Evolutionary conservation across 805 yeast genomes (phyloP), one percentile per base, ranked within the genome.

Genomic region (Pichia nanzhaoensis): DNA sequence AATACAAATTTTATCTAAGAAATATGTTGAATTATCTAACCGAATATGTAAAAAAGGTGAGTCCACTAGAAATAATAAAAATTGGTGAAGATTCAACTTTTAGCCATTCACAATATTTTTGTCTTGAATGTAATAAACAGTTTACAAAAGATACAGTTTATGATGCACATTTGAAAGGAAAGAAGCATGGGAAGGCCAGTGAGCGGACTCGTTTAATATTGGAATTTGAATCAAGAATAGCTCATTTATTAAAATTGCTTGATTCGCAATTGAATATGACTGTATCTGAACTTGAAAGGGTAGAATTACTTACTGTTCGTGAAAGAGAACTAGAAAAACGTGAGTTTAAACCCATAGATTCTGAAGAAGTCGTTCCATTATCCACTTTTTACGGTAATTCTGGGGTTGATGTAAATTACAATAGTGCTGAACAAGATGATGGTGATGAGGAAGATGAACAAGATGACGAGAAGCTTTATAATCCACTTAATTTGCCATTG

Each of bases 141-240:
- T 89, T 86, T 58, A 66, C 84, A 13, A 82, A 82, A 42, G 66
- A 66, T 22, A 64, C 88, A 0, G 93, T 85, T 0, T 89, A 69
- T 57, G 63, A 73, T 4, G 80, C 75, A 3, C 97, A 91, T 68
- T 61, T 87, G 21, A 48, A 55, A 1, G 95, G 96, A 1, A 85
- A 84, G 58, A 82, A 81, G 53, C 97, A 91, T 58, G 65, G 70
- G 46, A 82, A 78, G 52, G 77, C 77, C 33, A 57, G 53, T 0
- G 33, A 34, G 14, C 38, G 28, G 9, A 10, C 10, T 24, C 9
- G 28, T 24, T 10, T 10, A 6, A 24, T 24, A 24, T 7, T 24
- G 28, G 41, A 37, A 37, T 16, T 19, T 39, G 48, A 41, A 18
- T 42, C 19, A n/a, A 39, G 32, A 37, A 39, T 41, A 20, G 41